Conservation (phyloP, 1,139 yeast genomes). For the Blastobotrys arbuscula region DNA sequence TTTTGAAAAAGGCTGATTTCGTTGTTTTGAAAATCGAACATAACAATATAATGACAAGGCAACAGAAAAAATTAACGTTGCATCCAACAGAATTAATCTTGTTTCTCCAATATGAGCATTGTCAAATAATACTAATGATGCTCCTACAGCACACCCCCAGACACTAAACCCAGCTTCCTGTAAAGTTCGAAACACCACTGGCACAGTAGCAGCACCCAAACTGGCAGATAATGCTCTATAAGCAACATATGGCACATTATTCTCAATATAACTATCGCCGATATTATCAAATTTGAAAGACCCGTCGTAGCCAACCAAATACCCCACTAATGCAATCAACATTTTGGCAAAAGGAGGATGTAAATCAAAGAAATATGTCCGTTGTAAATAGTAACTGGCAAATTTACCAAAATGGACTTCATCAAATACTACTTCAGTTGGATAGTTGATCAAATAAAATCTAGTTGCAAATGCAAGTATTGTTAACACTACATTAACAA, state of each 20-base stretch:
- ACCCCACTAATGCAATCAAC: constrained; percentile 86
- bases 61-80: constrained; percentile 76
- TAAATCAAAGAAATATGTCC: constrained; percentile 59
- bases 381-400: constrained; percentile 37
- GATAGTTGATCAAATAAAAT: constrained; percentile 64
- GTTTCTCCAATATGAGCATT: constrained; percentile 93
- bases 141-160: constrained; percentile 72
- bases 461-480: constrained; percentile 63
- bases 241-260: constrained; percentile 85
- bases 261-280: constrained; percentile 71
- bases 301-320: constrained; percentile 84
- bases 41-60: constrained; percentile 75
- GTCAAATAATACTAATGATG: constrained; percentile 77
- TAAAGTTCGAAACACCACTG: constrained; percentile 74
- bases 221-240: constrained; percentile 78
- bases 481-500: constrained; percentile 43
- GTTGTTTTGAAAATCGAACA: constrained; percentile 69
- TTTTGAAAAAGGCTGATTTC: constrained; percentile 57
- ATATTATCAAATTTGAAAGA: constrained; percentile 84
- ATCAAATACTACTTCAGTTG: constrained; percentile 90
- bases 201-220: constrained; percentile 77
- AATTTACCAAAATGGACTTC: constrained; percentile 92
- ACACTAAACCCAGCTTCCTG: constrained; percentile 78
- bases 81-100: constrained; percentile 83
- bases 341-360: constrained; percentile 98